These are phyloP conservation scores for Penicillium diatomitis DNA, from an alignment of 495 filamentous ascomycete genomes.

Conservation along the genomic window DNA sequence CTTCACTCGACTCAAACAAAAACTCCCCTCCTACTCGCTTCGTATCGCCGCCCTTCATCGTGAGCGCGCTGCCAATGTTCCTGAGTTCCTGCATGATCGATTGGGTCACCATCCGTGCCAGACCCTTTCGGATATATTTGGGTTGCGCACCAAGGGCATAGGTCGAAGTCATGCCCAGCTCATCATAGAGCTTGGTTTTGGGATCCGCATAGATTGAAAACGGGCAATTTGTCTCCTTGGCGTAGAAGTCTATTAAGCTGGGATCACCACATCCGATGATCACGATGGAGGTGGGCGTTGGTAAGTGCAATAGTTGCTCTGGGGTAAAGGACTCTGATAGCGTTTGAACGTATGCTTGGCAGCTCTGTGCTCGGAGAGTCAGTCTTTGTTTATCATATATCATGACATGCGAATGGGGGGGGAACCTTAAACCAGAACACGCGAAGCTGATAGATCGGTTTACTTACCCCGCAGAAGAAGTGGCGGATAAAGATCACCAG, in stretches of 20 bases:
- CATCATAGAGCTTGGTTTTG: slow-evolving; percentile 54
- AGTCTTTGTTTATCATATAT: slow-evolving; percentile 21
- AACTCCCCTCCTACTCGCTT: slow-evolving; percentile 80
- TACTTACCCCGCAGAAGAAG: slow-evolving; percentile 80
- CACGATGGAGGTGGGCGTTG: slow-evolving; percentile 52
- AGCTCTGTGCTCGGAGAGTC: slow-evolving; percentile 31
- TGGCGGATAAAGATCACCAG: slow-evolving; percentile 78
- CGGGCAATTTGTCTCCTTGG: slow-evolving; percentile 49
- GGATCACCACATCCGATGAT: slow-evolving; percentile 76
- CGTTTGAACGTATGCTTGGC: slow-evolving; percentile 54
- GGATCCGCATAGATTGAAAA: slow-evolving; percentile 84
- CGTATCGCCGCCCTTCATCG: slow-evolving; percentile 56
- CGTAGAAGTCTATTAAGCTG: slow-evolving; percentile 62
- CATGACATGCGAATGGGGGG: neutral
- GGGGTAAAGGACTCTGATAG: slow-evolving; percentile 55
- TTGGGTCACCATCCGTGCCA: slow-evolving; percentile 35
- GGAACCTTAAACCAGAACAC: neutral
- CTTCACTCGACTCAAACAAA: slow-evolving; percentile 48
- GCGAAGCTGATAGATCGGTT: neutral
- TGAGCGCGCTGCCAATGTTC: slow-evolving; percentile 41
- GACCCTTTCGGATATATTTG: slow-evolving; percentile 50
- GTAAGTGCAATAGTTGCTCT: slow-evolving; percentile 30
- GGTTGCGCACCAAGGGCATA: slow-evolving; percentile 54
- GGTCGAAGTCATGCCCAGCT: slow-evolving; percentile 62
- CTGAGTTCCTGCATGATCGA: slow-evolving; percentile 50